Conservation (phyloP, 2,329 filamentous ascomycete genomes). For the Beauveria varroae region DNA sequence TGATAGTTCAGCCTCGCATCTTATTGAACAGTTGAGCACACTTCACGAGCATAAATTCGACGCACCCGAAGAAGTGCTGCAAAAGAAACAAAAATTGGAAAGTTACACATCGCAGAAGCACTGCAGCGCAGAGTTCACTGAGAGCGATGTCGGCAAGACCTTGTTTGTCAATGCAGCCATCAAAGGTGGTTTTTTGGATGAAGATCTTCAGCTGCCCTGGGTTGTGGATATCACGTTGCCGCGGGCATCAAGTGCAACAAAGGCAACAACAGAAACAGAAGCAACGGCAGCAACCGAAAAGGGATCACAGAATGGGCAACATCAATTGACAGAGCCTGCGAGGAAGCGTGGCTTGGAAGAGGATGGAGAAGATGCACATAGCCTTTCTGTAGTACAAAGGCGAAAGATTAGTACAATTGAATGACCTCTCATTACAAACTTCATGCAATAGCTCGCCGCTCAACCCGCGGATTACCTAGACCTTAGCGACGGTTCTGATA, state of each 20-base stretch:
- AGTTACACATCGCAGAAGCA: neutral
- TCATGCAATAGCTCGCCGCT: too few species aligned
- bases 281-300: too few species aligned
- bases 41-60: neutral
- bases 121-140: neutral
- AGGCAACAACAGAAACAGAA: too few species aligned
- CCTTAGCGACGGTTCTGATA: too few species aligned
- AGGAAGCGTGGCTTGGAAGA: neutral
- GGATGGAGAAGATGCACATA: neutral
- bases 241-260: neutral
- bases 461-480: too few species aligned
- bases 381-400: too few species aligned
- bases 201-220: slow-evolving; percentile 47
- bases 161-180: slow-evolving; percentile 50
- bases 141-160: slow-evolving; percentile 29
- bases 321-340: too few species aligned
- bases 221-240: neutral
- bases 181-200: slow-evolving; percentile 33
- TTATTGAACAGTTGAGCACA: slow-evolving; percentile 19
- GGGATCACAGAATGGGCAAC: too few species aligned
- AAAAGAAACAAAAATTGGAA: neutral
- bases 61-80: neutral
- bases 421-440: too few species aligned
- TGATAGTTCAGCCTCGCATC: slow-evolving; percentile 33
- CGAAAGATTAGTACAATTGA: too few species aligned